These are phyloP conservation scores for Strobilomyces echinocephalus DNA, from an alignment of 768 basidiomycete genomes.

Conservation along the genomic window DNA sequence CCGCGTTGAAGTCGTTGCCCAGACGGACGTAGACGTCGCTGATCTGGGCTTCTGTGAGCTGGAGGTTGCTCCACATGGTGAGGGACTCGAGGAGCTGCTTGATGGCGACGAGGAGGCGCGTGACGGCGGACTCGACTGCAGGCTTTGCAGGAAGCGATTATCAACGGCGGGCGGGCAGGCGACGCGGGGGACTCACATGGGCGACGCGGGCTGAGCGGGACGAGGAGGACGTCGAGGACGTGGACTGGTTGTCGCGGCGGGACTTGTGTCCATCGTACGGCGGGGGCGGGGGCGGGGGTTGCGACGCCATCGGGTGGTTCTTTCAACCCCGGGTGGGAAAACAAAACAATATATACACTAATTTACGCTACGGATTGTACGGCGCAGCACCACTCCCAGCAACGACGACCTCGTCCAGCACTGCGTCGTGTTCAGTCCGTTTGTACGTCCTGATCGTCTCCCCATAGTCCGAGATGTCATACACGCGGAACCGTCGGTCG, in stretches of 20 bases:
- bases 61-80: slow-evolving; percentile 74
- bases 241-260: slow-evolving; percentile 44
- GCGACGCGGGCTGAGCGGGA: slow-evolving; percentile 19
- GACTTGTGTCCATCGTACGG: slow-evolving; percentile 37
- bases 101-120: slow-evolving; percentile 88
- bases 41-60: slow-evolving; percentile 72
- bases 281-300: slow-evolving; percentile 7
- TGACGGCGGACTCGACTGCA: slow-evolving; percentile 86
- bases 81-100: slow-evolving; percentile 90
- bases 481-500: slow-evolving; percentile 87
- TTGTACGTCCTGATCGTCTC: slow-evolving; percentile 91
- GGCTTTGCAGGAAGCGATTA: slow-evolving; percentile 40
- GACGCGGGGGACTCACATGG: slow-evolving; percentile 20
- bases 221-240: slow-evolving; percentile 19
- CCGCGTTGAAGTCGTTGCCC: slow-evolving; percentile 96
- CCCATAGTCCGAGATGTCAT: slow-evolving; percentile 82
- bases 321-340: slow-evolving; percentile 10
- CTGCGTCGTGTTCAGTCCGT: slow-evolving; percentile 64
- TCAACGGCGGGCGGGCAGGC: neutral
- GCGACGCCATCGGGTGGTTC: neutral
- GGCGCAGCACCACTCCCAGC: slow-evolving; percentile 46
- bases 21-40: slow-evolving; percentile 96
- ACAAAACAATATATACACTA: too few species aligned
- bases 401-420: slow-evolving; percentile 61
- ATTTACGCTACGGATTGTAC: slow-evolving; percentile 15